Evolutionary conservation across 257 asterid species (phyloP).

Genomic region (Solanum dulcamara): DNA sequence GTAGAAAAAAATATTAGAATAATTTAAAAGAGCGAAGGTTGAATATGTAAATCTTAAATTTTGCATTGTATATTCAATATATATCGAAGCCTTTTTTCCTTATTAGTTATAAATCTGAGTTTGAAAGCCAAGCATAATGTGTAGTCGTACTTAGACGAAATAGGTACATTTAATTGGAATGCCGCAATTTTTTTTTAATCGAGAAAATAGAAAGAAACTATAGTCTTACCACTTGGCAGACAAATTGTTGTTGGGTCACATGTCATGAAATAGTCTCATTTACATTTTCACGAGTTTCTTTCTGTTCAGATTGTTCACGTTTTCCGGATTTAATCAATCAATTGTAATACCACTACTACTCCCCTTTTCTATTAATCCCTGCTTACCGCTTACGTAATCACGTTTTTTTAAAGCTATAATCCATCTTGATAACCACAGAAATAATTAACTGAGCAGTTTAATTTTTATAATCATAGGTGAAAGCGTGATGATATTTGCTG

Average conservation of each 20-base stretch:
- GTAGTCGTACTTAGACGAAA: not conserved
- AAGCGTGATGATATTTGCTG: no score
- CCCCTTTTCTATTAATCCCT: not conserved
- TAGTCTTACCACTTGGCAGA: not conserved
- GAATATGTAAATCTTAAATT: not conserved
- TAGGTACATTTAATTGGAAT: not conserved
- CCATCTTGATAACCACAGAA: not conserved
- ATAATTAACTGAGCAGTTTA: not conserved
- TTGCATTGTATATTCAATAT: not conserved
- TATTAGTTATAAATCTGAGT: not conserved
- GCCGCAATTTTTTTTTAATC: not conserved
- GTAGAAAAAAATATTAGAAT: no score
- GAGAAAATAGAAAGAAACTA: not conserved
- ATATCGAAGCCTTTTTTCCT: no score
- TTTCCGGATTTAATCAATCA: not conserved
- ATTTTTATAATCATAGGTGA: no score
- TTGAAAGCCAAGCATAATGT: not conserved
- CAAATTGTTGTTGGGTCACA: not conserved
- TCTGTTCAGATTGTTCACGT: not conserved
- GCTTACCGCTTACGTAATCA: not conserved
- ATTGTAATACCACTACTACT: not conserved
- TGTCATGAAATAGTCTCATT: not conserved
- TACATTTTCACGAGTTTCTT: not conserved
- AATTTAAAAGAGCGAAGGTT: no score
- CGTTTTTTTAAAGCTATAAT: not conserved